Base-by-base conservation (phyloP, 306 rosid species). In the Vigna trinervia region DNA sequence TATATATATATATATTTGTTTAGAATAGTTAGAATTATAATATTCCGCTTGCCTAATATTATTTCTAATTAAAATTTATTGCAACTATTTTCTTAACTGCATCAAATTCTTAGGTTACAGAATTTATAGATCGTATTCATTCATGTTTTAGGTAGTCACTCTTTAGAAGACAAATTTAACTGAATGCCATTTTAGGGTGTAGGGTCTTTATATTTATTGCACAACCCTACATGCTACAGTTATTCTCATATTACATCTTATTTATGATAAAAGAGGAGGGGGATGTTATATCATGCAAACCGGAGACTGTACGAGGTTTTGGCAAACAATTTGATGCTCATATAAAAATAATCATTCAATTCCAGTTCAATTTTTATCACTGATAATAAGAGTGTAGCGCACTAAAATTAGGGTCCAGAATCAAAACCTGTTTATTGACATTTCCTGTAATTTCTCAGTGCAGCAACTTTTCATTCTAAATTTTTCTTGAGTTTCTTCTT, bases 1-100 rank as follows among this genome's bases (percentile, higher is more conserved):
- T 74, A 46, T 74, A 53, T 74, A 38, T 74, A 46, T 74, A 53
- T 77, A 45, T 73, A 45, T 66, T 72, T 77, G 77, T 28, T 77
- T 69, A 47, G 30, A 58, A 17, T 74, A 58, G 11, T 56, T 45
- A 77, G 26, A 73, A 2, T 73, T 41, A 23, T 34, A 65, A 20
- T 67, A 45, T 47, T 19, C 47, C 22, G 23, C 47, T 73, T 52
- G 48, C 30, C 5, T 77, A 26, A 43, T 72, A 72, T 5, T 56
- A 26, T 64, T 76, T 64, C 56, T 62, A 15, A 57, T 65, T 71
- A 38, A 41, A 34, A 77, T 41, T 45, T 47, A 6, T 64, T 78
- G 58, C 47, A 19, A 36, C 64, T 59, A 45, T 28, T 47, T 41
- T 81, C 20, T 43, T 80, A 77, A 63, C 15, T 67, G 83, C 69